Evolutionary conservation across 2,329 filamentous ascomycete species (phyloP), one percentile per base, ranked within the genome.

Genomic region (Nothopassalora personata): DNA sequence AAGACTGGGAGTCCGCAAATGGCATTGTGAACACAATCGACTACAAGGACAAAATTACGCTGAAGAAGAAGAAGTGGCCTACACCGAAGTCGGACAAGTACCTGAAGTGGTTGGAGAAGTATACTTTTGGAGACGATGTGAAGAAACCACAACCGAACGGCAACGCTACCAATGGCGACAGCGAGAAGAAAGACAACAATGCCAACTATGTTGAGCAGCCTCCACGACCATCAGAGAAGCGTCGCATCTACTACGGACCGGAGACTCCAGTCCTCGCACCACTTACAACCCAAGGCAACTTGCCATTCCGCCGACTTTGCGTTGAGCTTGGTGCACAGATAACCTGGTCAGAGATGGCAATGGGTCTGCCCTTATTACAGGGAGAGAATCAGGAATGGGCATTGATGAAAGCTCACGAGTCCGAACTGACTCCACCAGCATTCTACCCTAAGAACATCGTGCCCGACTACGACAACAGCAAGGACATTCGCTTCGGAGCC

Each of bases 341-440:
- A 52, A 99, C 94, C 0, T 99, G 96, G 79, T 97, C 93, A 0
- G 94, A 99, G 75, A 99, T 99, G 94, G 94, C 93, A 4, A 89
- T 99, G 83, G 87, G 90, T 30, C 79, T 96, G 74, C 92, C 93
- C 9, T 77, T 99, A 46, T 82, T 99, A 5, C 91, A 97, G 74
- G 94, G 94, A 36, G 85, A 89, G 64, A 95, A 93, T 75, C 82
- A 87, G 1, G 94, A 99, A 77, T 99, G 94, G 94, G 91, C 94
- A 19, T 80, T 99, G 57, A 85, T 97, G 81, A 95, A 94, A 74
- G 90, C 90, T 3, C 94, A 99, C 71, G 86, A 91, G 72, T 89
- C 87, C 6, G 94, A 99, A 74, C 79, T 88, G 18, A 75, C 78
- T 23, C 84, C 91, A 27, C 93, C 93, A 18, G 83, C 81, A 36